Conservation (phyloP, 306 rosid genomes). For the Castanea mollissima region DNA sequence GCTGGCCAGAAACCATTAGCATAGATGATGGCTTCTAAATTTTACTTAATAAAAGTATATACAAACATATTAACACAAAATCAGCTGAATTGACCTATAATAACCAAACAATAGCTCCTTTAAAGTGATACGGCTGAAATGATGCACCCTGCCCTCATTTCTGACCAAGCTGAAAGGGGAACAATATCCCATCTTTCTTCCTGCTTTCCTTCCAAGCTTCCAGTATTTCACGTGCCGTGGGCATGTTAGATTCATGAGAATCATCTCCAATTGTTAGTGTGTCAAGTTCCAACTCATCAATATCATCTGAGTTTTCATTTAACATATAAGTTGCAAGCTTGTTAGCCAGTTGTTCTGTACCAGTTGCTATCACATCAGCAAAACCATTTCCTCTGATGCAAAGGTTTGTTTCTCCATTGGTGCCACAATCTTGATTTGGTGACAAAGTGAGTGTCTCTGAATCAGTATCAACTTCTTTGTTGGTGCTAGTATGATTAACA, state of each 20-base stretch:
- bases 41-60: neutral
- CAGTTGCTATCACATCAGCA: conserved; percentile 20
- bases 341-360: neutral
- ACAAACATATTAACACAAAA: neutral
- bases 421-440: conserved; percentile 13
- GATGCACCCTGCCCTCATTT: conserved; percentile 7
- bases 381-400: neutral
- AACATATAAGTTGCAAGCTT: conserved; percentile 24
- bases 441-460: conserved; percentile 19
- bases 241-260: conserved; percentile 18
- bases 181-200: conserved; percentile 37
- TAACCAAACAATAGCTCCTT: neutral
- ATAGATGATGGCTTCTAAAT: neutral
- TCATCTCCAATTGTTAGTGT: conserved; percentile 7
- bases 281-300: conserved; percentile 31
- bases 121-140: neutral
- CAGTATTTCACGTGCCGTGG: conserved; percentile 66
- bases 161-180: conserved; percentile 33
- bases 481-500: conserved; percentile 22
- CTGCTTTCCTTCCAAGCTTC: conserved; percentile 72
- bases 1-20: no score
- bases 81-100: neutral
- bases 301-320: conserved; percentile 37
- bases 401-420: conserved; percentile 18
- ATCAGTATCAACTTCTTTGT: conserved; percentile 17